These are phyloP conservation scores for Gypsophila paniculata DNA, from an alignment of 179 eudicot species.

Conservation along the genomic window DNA sequence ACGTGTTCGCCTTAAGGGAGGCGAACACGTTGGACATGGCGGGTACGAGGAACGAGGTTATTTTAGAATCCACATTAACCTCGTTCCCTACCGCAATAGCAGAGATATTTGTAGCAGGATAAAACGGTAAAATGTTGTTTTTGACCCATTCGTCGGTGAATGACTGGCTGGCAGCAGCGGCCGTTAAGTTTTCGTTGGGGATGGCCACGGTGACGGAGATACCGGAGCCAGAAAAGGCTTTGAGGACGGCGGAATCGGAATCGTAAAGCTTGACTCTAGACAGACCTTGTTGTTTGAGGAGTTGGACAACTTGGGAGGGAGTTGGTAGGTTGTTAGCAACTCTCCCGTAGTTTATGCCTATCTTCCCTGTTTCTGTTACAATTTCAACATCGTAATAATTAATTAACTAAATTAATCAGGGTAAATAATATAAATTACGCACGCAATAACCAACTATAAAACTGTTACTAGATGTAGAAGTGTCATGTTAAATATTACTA, in stretches of 20 bases:
- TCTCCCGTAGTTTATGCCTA: constrained; percentile 78
- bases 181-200: constrained; percentile 61
- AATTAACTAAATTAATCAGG: too few relatives aligned
- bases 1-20: constrained; percentile 33
- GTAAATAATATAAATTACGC: background rate
- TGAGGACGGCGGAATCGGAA: constrained; percentile 52
- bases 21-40: constrained; percentile 63
- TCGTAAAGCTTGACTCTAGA: constrained; percentile 61
- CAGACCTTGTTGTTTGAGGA: constrained; percentile 53
- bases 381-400: background rate
- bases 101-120: constrained; percentile 37
- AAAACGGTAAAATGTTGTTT: constrained; percentile 39
- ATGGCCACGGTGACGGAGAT: constrained; percentile 55
- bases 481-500: too few relatives aligned
- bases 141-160: constrained; percentile 71
- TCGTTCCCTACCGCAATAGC: constrained; percentile 84
- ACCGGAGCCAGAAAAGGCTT: constrained; percentile 51
- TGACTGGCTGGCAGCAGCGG: constrained; percentile 54
- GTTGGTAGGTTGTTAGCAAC: constrained; percentile 62
- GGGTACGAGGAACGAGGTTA: constrained; percentile 47
- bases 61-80: constrained; percentile 50
- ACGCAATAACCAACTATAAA: too few relatives aligned
- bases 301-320: constrained; percentile 56
- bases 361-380: constrained; percentile 33
- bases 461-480: too few relatives aligned